These are phyloP conservation scores for Fraxinus cuspidata DNA, from an alignment of 257 asterid genomes.

Conservation along the genomic window DNA sequence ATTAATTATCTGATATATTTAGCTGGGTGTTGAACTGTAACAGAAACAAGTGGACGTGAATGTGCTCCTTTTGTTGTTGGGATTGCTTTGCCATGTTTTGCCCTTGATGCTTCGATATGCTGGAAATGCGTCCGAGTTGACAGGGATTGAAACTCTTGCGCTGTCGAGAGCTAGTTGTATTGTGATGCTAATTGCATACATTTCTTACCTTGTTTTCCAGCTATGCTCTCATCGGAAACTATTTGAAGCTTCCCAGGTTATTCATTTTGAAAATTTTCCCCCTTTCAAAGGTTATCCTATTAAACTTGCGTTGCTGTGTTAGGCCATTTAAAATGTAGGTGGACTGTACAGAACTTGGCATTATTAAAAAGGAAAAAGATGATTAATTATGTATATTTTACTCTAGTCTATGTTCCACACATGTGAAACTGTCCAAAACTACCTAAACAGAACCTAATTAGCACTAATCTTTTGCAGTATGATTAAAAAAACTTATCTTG, in stretches of 20 bases:
- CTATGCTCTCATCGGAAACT: slow-evolving; percentile 73
- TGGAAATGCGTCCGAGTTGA: slow-evolving; percentile 32
- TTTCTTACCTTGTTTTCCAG: slow-evolving; percentile 75
- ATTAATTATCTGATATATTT: neutral
- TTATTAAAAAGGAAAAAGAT: too few relatives aligned
- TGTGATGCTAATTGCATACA: slow-evolving; percentile 75
- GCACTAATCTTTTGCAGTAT: too few relatives aligned
- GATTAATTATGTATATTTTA: too few relatives aligned
- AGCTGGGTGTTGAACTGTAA: neutral
- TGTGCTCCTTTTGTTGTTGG: slow-evolving; percentile 67
- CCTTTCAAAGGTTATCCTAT: too few relatives aligned
- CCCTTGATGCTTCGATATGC: slow-evolving; percentile 59
- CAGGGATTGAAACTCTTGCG: slow-evolving; percentile 36
- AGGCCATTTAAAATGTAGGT: neutral
- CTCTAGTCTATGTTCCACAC: too few relatives aligned
- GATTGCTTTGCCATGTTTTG: slow-evolving; percentile 65
- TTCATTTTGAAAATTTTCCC: neutral
- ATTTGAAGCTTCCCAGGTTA: slow-evolving; percentile 60
- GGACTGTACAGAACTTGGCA: too few relatives aligned
- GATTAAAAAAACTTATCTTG: neutral
- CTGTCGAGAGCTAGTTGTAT: slow-evolving; percentile 75
- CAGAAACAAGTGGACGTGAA: slow-evolving; percentile 92
- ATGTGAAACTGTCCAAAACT: too few relatives aligned
- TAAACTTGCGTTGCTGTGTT: neutral
- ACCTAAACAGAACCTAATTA: too few relatives aligned